phyloP scores from a whole-genome alignment of 1,284 basidiomycete species.

The Ganoderma meredithae region DNA sequence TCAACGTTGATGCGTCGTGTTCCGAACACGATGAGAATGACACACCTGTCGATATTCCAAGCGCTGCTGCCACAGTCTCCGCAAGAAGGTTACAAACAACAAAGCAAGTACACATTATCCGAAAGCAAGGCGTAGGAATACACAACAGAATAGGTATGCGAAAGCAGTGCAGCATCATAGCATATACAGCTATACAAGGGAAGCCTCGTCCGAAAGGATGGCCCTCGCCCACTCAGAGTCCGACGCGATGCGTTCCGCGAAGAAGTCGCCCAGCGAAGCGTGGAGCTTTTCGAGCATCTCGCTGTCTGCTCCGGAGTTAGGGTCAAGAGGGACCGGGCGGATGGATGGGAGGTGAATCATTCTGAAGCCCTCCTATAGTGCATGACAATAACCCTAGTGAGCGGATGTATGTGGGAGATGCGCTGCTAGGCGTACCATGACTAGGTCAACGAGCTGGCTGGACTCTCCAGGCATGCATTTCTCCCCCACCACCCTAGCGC shows the following conservation, averaged over 20 bases:
- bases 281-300: slow-evolving; percentile 54
- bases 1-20: neutral
- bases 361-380: slow-evolving; percentile 58
- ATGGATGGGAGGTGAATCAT: slow-evolving; percentile 63
- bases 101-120: slow-evolving; percentile 23
- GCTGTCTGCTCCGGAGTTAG: slow-evolving; percentile 54
- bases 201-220: slow-evolving; percentile 50
- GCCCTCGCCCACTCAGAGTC: slow-evolving; percentile 69
- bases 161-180: slow-evolving; percentile 11
- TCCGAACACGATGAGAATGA: neutral
- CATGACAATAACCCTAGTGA: neutral
- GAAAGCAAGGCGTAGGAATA: slow-evolving; percentile 27
- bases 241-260: slow-evolving; percentile 59
- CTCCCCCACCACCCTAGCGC: slow-evolving; percentile 72
- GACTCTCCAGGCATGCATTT: slow-evolving; percentile 59
- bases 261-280: slow-evolving; percentile 65
- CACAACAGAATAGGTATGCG: slow-evolving; percentile 16
- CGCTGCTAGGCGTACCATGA: slow-evolving; percentile 55
- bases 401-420: neutral
- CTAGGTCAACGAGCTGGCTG: slow-evolving; percentile 57
- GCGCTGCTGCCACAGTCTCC: neutral
- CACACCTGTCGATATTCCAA: neutral
- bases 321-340: slow-evolving; percentile 63
- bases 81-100: neutral
- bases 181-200: slow-evolving; percentile 8